Conservation (phyloP, 2,329 filamentous ascomycete species). For the Fusarium redolens region DNA sequence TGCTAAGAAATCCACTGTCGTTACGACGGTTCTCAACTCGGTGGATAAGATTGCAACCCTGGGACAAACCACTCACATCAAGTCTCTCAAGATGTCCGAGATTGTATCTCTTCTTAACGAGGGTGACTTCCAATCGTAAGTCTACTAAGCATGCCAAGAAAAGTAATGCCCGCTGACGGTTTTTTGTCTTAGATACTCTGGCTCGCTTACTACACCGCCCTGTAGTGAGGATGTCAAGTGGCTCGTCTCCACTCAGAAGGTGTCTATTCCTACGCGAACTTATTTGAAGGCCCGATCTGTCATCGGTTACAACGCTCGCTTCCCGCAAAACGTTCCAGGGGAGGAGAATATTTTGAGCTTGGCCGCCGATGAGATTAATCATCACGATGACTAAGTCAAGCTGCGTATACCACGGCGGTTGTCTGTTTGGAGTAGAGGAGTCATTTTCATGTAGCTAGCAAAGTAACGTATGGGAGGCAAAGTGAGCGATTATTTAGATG, state of each 20-base stretch:
- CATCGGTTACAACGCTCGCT: slow-evolving; percentile 66
- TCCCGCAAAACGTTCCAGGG: slow-evolving; percentile 63
- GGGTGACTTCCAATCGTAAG: slow-evolving; percentile 47
- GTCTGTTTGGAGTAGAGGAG: background rate
- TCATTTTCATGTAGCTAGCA: background rate
- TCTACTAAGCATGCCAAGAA: background rate
- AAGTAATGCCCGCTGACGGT: slow-evolving; percentile 9
- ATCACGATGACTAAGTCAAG: background rate
- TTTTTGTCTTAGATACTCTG: slow-evolving; percentile 56
- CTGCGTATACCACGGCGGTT: too few relatives aligned
- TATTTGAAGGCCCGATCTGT: slow-evolving; percentile 64
- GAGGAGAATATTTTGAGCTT: slow-evolving; percentile 46
- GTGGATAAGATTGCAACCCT: slow-evolving; percentile 50
- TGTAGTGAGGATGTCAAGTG: slow-evolving; percentile 68
- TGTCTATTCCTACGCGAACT: slow-evolving; percentile 60
- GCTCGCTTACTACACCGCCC: slow-evolving; percentile 72
- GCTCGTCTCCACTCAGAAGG: slow-evolving; percentile 60
- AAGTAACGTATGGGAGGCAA: background rate
- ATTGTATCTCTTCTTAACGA: slow-evolving; percentile 47
- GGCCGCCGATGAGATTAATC: background rate
- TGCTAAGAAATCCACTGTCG: slow-evolving; percentile 41
- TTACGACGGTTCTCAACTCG: slow-evolving; percentile 51
- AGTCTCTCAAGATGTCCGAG: slow-evolving; percentile 56
- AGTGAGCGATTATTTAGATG: slow-evolving; percentile 5
- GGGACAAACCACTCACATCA: slow-evolving; percentile 53